Conservation (phyloP, 139 green algal genomes). For the Chlorella sp. region DNA sequence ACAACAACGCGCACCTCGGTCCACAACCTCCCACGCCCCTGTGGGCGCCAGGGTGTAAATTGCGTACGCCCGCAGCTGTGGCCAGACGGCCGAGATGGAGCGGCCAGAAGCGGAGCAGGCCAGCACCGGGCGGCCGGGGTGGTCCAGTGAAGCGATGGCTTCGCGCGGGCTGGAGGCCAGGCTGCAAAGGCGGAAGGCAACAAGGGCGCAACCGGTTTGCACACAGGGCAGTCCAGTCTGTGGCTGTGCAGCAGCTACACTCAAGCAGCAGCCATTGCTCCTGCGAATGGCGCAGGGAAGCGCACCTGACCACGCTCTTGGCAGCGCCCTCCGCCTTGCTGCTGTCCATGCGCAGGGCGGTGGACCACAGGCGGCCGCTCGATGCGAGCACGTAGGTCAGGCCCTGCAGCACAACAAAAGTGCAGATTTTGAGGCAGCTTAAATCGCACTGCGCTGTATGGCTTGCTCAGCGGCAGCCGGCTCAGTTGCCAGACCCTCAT, state of each 20-base stretch:
- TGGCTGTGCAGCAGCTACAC: too few species aligned
- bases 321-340: not conserved
- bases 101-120: constrained; percentile 33
- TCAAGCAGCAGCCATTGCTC: too few species aligned
- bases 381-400: constrained; percentile 40
- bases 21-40: constrained; percentile 44
- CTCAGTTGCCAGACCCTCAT: too few species aligned
- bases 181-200: too few species aligned
- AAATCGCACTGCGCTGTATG: too few species aligned
- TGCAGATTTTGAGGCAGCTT: too few species aligned
- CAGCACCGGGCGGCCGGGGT: constrained; percentile 33
- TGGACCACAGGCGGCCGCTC: constrained; percentile 37
- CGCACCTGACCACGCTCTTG: constrained; percentile 33
- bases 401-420: not conserved
- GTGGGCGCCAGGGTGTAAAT: constrained; percentile 38
- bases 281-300: too few species aligned
- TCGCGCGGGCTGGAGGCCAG: constrained; percentile 19
- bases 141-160: constrained; percentile 38
- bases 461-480: too few species aligned
- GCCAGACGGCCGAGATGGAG: constrained; percentile 43
- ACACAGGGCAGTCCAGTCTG: too few species aligned
- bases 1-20: too few species aligned
- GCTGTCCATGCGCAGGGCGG: constrained; percentile 41
- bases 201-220: too few species aligned
- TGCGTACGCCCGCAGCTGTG: constrained; percentile 32